Evolutionary conservation across 768 basidiomycete genomes (phyloP), one percentile per base, ranked within the genome.

Genomic region (Rhodotorula sphaerocarpa): DNA sequence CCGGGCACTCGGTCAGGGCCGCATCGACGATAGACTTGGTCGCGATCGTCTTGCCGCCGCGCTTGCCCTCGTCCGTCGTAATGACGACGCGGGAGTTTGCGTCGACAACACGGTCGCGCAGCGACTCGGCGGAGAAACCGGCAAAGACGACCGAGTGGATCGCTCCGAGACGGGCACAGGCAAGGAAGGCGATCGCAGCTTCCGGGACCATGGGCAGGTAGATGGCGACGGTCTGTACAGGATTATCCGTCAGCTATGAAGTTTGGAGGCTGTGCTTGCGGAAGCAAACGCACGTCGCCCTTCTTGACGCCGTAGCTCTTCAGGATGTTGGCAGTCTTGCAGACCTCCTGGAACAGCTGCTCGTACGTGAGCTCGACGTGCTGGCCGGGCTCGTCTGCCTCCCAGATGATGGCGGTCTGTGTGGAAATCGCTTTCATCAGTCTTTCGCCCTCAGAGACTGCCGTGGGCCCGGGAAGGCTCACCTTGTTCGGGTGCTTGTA

Each of bases 131-230:
- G 12, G 86, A 88, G 79, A 99, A 99, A 10, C 93, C 93, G 50
- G 93, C 93, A 67, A 99, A 99, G 60, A 99, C 86, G 73, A 95
- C 93, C 12, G 90, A 92, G 78, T 99, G 93, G 50, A 97, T 80
- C 28, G 93, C 93, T 28, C 93, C 93, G 70, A 99, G 88, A 68
- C 93, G 86, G 7, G 93, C 92, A 75, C 93, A 97, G 10, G 93
- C 93, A 60, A 99, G 86, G 84, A 99, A 90, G 46, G 93, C 88
- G 50, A 89, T 91, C 53, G 87, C 89, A 25, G 93, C 85, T 70
- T 96, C 90, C 89, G 89, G 93, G n/a, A 72, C 65, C 71, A 70
- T 91, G 55, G 90, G 90, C 25, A 92, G 81, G 76, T 92, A 93
- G 57, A 92, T 79, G n/a, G 86, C 88, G 50, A 91, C 87, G 30